phyloP scores from a whole-genome alignment of 164 flowering plant genomes.

The Aristolochia fimbriata region DNA sequence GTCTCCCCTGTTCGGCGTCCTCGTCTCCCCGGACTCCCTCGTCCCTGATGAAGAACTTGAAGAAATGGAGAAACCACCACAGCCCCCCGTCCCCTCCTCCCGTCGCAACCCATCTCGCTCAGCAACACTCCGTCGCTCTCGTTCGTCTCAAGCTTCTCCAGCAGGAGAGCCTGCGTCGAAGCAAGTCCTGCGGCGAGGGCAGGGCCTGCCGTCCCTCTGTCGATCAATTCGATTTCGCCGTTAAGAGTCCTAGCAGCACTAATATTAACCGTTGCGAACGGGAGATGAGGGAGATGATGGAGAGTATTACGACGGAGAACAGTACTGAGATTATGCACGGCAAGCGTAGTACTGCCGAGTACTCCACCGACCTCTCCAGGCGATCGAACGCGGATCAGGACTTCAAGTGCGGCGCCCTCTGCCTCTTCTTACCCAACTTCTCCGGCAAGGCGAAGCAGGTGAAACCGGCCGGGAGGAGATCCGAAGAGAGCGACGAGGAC shows the following conservation, averaged over 20 bases:
- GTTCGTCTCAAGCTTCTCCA: conserved; percentile 5
- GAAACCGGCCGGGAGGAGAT: too few species aligned
- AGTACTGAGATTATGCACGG: too few species aligned
- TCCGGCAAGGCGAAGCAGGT: conserved; percentile 39
- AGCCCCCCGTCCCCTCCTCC: conserved; percentile 17
- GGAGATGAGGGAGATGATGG: not conserved
- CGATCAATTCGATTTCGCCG: conserved; percentile 38
- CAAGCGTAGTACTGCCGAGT: too few species aligned
- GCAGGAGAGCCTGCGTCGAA: conserved; percentile 20
- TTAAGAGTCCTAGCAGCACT: conserved; percentile 3
- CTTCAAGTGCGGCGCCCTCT: conserved; percentile 51
- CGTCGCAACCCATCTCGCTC: conserved; percentile 5
- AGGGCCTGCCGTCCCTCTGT: conserved; percentile 24
- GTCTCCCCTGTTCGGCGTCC: conserved; percentile 40
- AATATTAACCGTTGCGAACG: not conserved
- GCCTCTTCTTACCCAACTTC: conserved; percentile 54
- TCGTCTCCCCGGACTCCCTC: conserved; percentile 34
- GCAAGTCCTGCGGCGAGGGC: conserved; percentile 66
- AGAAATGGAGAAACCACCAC: conserved; percentile 26
- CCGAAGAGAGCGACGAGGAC: too few species aligned
- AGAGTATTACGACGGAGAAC: too few species aligned
- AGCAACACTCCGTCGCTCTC: conserved; percentile 20
- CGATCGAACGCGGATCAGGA: conserved; percentile 11
- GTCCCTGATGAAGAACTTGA: conserved; percentile 18
- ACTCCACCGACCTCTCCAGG: not conserved